These are phyloP conservation scores for Gliomastix tumulicola DNA, from an alignment of 2,329 filamentous ascomycete genomes.

Conservation along the genomic window DNA sequence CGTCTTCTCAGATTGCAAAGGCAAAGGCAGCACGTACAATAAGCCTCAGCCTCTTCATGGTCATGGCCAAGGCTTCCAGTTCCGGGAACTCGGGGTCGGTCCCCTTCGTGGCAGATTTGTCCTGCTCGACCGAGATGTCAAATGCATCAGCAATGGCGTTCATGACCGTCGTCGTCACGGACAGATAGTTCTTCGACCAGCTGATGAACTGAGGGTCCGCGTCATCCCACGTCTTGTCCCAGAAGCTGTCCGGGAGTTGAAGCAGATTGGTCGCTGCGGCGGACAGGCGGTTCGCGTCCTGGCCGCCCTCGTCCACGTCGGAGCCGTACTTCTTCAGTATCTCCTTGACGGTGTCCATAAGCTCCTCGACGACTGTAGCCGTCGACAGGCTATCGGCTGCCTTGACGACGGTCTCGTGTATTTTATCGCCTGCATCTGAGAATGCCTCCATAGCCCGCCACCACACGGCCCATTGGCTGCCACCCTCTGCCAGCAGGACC, in stretches of 20 bases:
- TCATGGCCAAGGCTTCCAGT: too few relatives aligned
- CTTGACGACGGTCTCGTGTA: not conserved
- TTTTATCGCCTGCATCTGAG: not conserved
- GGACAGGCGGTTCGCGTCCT: not conserved
- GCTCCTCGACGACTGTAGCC: not conserved
- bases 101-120: too few relatives aligned
- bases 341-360: not conserved
- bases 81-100: too few relatives aligned
- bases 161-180: constrained; percentile 9
- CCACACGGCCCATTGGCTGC: constrained; percentile 22
- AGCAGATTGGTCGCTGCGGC: not conserved
- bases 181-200: constrained; percentile 30
- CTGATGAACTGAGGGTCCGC: constrained; percentile 39
- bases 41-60: too few relatives aligned
- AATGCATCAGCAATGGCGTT: constrained; percentile 7
- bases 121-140: constrained; percentile 2
- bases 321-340: not conserved
- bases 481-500: constrained; percentile 56
- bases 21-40: too few relatives aligned
- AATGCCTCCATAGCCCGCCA: not conserved
- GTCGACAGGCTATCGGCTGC: too few relatives aligned
- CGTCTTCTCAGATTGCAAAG: too few relatives aligned
- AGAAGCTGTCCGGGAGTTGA: not conserved
- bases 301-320: not conserved
- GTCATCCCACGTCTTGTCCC: not conserved